Base-by-base conservation (phyloP, 805 yeast genomes). In the Myxozyma mucilagina region DNA sequence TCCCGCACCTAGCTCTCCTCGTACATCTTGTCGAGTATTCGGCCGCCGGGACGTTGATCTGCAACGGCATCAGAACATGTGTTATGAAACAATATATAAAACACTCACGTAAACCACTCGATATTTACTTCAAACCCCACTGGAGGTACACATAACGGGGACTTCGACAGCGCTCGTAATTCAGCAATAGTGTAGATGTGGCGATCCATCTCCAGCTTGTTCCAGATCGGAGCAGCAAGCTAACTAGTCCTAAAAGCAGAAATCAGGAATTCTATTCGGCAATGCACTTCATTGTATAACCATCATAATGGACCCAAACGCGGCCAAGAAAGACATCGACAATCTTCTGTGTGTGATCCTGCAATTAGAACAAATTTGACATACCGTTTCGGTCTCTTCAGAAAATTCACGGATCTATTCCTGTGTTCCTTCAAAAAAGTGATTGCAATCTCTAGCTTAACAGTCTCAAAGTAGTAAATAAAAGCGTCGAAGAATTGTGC, bases 111-210 rank as follows among this genome's bases (percentile, higher is more conserved):
- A 39, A 57, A 49, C 64, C 64, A 61, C 31, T 56, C 57, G 9
- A 41, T 42, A 7, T 24, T 18, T 3, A 60, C 49, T 32, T 13
- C 31, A 20, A 62, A 31, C 3, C 47, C 45, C 14, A 51, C 60
- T n/a, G 65, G 65, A 9, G 55, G 60, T 16, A 14, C 39, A n/a
- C 64, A 48, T 18, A 62, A 38, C 1, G 65, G 65, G 38, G 65
- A 62, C 24, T 56, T 16, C 16, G 63, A 43, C n/a, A 55, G 59
- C 8, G 47, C 58, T 8, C 34, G 18, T n/a, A 62, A 60, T 43
- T 62, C 60, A 13, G 50, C 60, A 11, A 55, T 24, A 10, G 63
- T 18, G 39, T 61, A 61, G 20, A 36, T 39, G n/a, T 39, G 52
- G 44, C 38, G 45, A 43, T 47, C 60, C 56, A 47, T 47, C 35